Percentiles rank a stretch among this genome's conserved stretches.
Evolutionary conservation across 2,329 filamentous ascomycete species (phyloP).

Genomic region (Hypoxylon sp.): DNA sequence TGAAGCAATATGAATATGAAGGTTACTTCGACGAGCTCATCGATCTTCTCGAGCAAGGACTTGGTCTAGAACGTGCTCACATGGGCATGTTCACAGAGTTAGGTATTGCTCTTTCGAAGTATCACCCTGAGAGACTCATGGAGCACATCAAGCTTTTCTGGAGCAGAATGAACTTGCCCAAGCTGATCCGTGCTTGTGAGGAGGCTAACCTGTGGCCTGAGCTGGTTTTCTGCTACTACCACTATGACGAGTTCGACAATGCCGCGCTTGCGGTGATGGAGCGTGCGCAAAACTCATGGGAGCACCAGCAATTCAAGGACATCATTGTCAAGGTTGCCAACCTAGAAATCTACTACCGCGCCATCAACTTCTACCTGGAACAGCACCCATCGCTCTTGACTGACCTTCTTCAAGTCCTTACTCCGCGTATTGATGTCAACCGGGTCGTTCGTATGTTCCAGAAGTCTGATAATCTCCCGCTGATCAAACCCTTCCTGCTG

Average conservation of each 20-base stretch:
- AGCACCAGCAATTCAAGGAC: conserved; percentile 99
- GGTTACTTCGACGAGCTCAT: conserved; percentile 99
- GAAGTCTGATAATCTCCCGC: conserved; percentile 96
- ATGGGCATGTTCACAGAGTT: conserved; percentile 98
- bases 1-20: conserved; percentile 96
- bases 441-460: conserved; percentile 99
- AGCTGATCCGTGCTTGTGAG: conserved; percentile 94
- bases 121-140: conserved; percentile 96
- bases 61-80: conserved; percentile 91
- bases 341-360: conserved; percentile 98
- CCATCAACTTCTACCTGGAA: conserved; percentile 96
- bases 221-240: conserved; percentile 96
- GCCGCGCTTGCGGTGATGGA: conserved; percentile 98
- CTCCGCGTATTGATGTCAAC: conserved; percentile 96
- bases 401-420: conserved; percentile 92
- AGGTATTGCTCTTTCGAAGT: conserved; percentile 92
- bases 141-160: conserved; percentile 99
- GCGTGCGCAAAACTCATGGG: conserved; percentile 96
- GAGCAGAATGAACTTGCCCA: conserved; percentile 97
- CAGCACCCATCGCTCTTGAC: conserved; percentile 96
- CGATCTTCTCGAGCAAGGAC: conserved; percentile 90
- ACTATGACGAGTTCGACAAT: conserved; percentile 99
- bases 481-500: conserved; percentile 98
- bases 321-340: conserved; percentile 98
- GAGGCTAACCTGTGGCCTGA: conserved; percentile 98